Base-by-base conservation (phyloP, 139 green algal genomes). In the Coelastrella sp. region DNA sequence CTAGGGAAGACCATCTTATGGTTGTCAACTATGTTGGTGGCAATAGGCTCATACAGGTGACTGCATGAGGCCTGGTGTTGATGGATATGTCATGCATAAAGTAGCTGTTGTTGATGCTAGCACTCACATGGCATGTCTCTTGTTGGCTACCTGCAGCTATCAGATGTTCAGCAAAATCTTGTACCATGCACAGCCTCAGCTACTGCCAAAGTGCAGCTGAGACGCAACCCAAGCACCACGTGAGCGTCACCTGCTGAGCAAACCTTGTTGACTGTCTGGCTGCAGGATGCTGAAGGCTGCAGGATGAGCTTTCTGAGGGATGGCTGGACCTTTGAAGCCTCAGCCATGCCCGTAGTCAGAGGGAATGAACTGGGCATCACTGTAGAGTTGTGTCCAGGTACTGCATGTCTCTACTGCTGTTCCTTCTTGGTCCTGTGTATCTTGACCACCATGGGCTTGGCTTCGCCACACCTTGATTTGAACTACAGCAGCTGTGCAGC, bases 251-350 rank as follows among this genome's bases (percentile, higher is more conserved):
- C 61, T 71, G 8, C 10, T 71, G 61, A 47, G 32, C 32, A 47
- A 47, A 47, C 32, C 64, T 71, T 11, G 13, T 14, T 71, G 64
- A 19, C 3, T 80, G 74, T 58, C 47, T 14, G 3, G 5, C 11
- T 57, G 56, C 83, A 88, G 83, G 83, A 88, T 80, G 83, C 83
- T 59, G 83, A 88, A 61, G 83, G 83, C 17, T 88, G 83, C 54
- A 54, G 83, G 13, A 11, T 88, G 4, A 88, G 83, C 68, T 47
- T 59, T 71, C 19, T 80, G 4, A 58, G n/a, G 71, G 83, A 23
- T 22, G 22, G 68, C 68, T 88, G 83, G 83, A n/a, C 19, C 0
- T 88, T 88, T 80, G 83, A 88, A 68, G 83, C 83, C 8, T 56
- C 83, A 68, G 66, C 20, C 4, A 22, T 88, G 83, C 83, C 83